Base-by-base conservation (phyloP, 176 grass and related monocot genomes). In the Ananas comosus region DNA sequence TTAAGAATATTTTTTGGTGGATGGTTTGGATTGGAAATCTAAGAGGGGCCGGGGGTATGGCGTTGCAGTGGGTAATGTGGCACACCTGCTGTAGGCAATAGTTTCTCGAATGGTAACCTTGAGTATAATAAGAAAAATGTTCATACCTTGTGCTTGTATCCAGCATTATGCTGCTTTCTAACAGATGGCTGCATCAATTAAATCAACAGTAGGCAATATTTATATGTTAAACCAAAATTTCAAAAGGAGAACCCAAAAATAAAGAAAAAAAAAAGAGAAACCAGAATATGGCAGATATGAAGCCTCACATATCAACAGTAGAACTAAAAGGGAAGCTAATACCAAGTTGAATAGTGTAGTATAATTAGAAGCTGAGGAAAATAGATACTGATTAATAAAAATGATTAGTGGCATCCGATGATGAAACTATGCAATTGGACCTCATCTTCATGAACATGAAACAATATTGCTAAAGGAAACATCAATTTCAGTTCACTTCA, bases 131-230 rank as follows among this genome's bases (percentile, higher is more conserved):
- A 69, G 42, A 75, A 52, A 71, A 48, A 78, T 69, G 81, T 69
- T 33, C 63, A 70, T 78, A 97, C 93, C 93, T 97, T 97, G 70
- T 97, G 93, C 58, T 97, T 97, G 74, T 92, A 97, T 63, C 92
- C 93, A 12, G 93, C 93, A 73, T 97, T 92, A 58, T 92, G 92
- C 51, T 96, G 92, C 59, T 96, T 96, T 71, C 88, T 85, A 49
- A 91, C 92, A 81, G 92, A 96, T 81, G 92, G 88, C 92, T 96
- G 86, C 76, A 87, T 47, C 67, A 83, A 72, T 63, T 64, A 59
- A 71, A 59, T 77, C n/a, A 21, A 27, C 8, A 12, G 48, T 51
- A 79, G 5, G 29, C 29, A 33, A 33, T 33, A 5, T 33, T 33
- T 33, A 33, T 33, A 33, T 33, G 68, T 83, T 76, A 83, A 65